Conservation (phyloP, 2,329 filamentous ascomycete genomes). For the Emergomyces pasteurianus region DNA sequence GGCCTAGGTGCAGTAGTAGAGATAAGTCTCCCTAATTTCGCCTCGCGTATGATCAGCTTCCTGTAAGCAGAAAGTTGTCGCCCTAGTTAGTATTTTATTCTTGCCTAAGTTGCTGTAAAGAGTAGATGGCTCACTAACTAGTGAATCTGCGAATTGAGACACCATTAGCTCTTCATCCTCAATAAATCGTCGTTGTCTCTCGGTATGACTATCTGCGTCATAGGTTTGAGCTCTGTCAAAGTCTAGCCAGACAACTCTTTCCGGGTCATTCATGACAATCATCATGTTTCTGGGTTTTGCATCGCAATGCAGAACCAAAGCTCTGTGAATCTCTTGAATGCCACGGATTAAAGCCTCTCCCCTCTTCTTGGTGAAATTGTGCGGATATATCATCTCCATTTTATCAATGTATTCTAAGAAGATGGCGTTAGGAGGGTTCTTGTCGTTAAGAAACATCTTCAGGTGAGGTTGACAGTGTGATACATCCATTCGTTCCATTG, state of each 20-base stretch:
- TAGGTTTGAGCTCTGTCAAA: conserved; percentile 5
- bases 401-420: too few species aligned
- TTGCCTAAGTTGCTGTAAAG: not conserved
- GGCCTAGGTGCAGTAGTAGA: not conserved
- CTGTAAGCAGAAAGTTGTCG: not conserved
- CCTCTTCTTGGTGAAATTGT: conserved; percentile 9
- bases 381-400: too few species aligned
- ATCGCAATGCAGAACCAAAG: conserved; percentile 15
- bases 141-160: not conserved
- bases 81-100: not conserved
- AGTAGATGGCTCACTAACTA: not conserved
- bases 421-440: too few species aligned
- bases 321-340: conserved; percentile 14
- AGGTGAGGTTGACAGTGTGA: too few species aligned
- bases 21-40: not conserved
- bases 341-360: conserved; percentile 12
- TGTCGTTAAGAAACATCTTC: too few species aligned
- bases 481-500: too few species aligned
- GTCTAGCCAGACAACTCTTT: conserved; percentile 11
- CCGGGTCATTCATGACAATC: conserved; percentile 7
- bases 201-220: not conserved
- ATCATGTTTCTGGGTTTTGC: conserved; percentile 17
- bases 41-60: not conserved
- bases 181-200: conserved; percentile 1
- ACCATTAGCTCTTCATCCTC: not conserved